Evolutionary conservation across 345 rosid species (phyloP).

Genomic region (Capsella bursapastoris): DNA sequence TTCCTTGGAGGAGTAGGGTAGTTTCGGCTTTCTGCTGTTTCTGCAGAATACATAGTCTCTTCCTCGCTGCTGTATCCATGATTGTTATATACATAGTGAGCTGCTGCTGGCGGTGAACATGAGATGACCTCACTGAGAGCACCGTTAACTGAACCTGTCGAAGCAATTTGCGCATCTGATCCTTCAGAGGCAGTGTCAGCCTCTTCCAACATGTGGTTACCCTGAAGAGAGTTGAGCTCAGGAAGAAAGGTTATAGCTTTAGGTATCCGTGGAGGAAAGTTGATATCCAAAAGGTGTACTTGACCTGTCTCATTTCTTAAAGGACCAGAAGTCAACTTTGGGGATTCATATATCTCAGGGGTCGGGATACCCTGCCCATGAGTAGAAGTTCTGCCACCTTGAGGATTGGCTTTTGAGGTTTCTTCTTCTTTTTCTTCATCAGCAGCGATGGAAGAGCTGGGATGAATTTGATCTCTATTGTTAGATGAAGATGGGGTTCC

Average conservation of each 20-base stretch:
- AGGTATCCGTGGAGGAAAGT: conserved; percentile 68
- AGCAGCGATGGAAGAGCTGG: conserved; percentile 49
- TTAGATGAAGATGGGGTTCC: conserved; percentile 47
- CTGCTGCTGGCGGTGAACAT: conserved; percentile 42
- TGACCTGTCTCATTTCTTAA: conserved; percentile 61
- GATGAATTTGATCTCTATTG: conserved; percentile 51
- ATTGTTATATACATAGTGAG: conserved; percentile 37
- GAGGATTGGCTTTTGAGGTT: conserved; percentile 49
- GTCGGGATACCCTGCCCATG: conserved; percentile 84
- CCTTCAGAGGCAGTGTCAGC: conserved; percentile 36
- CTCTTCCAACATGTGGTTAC: conserved; percentile 41
- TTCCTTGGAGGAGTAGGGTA: conserved; percentile 75
- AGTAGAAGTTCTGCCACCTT: conserved; percentile 35
- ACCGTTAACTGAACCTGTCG: conserved; percentile 71
- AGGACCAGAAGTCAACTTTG: conserved; percentile 70
- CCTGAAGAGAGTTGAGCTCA: conserved; percentile 29
- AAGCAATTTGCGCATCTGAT: conserved; percentile 59
- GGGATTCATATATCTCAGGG: conserved; percentile 87
- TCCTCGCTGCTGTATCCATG: conserved; percentile 61
- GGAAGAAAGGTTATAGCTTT: conserved; percentile 47
- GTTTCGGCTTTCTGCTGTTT: conserved; percentile 96
- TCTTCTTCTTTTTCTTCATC: conserved; percentile 55
- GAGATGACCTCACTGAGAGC: conserved; percentile 61
- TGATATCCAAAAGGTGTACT: conserved; percentile 84
- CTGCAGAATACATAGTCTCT: conserved; percentile 98